Conservation (phyloP, 768 basidiomycete species). For the Amyloporia xantha region DNA sequence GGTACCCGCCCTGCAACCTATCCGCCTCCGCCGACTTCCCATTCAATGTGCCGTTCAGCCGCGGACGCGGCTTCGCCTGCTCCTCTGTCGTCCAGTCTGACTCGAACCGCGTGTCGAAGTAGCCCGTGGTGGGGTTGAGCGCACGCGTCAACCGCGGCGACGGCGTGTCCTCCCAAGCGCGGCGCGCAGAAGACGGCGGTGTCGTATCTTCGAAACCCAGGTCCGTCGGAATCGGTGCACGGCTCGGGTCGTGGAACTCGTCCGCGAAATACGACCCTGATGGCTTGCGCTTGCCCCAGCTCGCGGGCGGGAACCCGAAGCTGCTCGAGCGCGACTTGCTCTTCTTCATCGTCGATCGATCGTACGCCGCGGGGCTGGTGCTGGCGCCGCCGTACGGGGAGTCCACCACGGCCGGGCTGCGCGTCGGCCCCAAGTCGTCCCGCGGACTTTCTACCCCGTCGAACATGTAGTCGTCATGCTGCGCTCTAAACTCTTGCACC, state of each 20-base stretch:
- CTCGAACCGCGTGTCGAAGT: constrained; percentile 40
- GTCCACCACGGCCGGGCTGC: neutral
- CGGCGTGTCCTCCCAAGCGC: constrained; percentile 11
- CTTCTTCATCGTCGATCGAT: constrained; percentile 34
- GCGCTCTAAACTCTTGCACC: constrained; percentile 46
- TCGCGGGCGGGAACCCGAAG: constrained; percentile 51
- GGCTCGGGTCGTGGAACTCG: constrained; percentile 19
- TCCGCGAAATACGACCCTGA: constrained; percentile 49
- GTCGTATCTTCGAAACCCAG: neutral
- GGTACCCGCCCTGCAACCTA: constrained; percentile 27
- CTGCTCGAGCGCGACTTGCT: constrained; percentile 37
- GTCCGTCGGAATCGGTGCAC: constrained; percentile 12
- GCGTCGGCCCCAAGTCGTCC: constrained; percentile 15
- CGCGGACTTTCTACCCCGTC: constrained; percentile 41
- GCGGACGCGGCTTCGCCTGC: constrained; percentile 17
- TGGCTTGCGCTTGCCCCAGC: constrained; percentile 49
- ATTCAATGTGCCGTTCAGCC: constrained; percentile 6
- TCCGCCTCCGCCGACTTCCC: constrained; percentile 16
- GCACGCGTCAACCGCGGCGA: constrained; percentile 15
- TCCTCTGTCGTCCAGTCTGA: constrained; percentile 35
- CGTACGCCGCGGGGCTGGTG: neutral
- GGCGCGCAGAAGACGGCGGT: neutral
- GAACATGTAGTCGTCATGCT: constrained; percentile 47
- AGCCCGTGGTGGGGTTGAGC: constrained; percentile 17
- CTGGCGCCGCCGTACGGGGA: neutral